These are phyloP conservation scores for Alternaria gansuensis DNA, from an alignment of 2,329 filamentous ascomycete genomes.

Conservation along the genomic window DNA sequence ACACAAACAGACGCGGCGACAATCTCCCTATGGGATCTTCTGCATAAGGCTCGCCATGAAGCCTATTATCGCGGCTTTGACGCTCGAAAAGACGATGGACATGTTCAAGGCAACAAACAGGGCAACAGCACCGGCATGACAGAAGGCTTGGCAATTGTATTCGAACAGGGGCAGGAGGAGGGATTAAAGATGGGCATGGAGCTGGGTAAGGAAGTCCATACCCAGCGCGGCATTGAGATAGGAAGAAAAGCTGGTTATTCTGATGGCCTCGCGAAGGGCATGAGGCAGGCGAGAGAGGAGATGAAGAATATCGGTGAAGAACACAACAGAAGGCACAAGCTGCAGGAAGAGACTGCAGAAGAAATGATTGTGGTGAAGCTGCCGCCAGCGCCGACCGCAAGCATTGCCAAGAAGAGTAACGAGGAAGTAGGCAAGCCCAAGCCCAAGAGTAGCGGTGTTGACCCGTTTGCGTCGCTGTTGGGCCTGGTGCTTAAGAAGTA, in stretches of 20 bases:
- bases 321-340: background rate
- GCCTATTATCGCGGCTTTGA: constrained; percentile 8
- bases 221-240: background rate
- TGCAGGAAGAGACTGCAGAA: background rate
- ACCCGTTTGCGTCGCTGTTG: constrained; percentile 14
- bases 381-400: background rate
- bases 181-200: background rate
- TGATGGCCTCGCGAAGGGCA: background rate
- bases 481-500: constrained; percentile 4
- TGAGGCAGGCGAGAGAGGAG: background rate
- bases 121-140: background rate
- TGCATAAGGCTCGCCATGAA: constrained; percentile 9
- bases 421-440: background rate
- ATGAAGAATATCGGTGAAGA: background rate
- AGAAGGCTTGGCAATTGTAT: background rate
- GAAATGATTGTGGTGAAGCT: background rate
- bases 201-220: background rate
- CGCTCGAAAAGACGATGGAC: background rate
- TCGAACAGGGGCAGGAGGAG: background rate
- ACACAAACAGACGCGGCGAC: constrained; percentile 13
- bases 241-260: background rate
- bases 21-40: constrained; percentile 7
- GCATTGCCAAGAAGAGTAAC: background rate
- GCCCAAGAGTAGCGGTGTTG: background rate
- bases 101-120: background rate